Evolutionary conservation across 352 stramenopile species (phyloP), one percentile per base, ranked within the genome.

Genomic region (Globisporangium ultimum): DNA sequence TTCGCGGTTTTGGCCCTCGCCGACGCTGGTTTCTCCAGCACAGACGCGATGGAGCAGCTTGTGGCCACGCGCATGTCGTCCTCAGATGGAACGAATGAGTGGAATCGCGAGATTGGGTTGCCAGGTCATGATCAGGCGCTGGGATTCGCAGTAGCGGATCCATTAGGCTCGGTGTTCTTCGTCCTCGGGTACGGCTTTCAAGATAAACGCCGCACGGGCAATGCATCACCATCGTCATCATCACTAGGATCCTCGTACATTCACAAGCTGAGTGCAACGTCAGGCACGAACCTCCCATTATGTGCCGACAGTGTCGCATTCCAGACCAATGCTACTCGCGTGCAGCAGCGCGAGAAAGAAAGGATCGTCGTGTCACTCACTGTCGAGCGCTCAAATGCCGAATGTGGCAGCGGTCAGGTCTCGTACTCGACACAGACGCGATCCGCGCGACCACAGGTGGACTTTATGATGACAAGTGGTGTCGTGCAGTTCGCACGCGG

Each of bases 381-480:
- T 32, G 13, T 58, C 34, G 12, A 21, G 20, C 47, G 43, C 3
- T 41, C 18, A 12, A 36, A 61, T 9, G 18, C 58, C 24, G 46
- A 55, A 11, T 73, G 68, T 38, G 71, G 57, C 42, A 71, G 56
- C 24, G 55, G 38, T 8, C 55, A 53, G 2, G 47, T 61, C n/a
- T 50, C 52, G 43, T 76, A 66, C 48, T 67, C 55, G 28, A 64
- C 56, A 4, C 2, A 32, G 0, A 46, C 60, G 21, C 56, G 22
- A 17, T 50, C 53, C 17, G 53, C 24, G 20, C 45, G 54, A 36
- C 24, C 64, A 28, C 54, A 56, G 0, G 46, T 73, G 3, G 67
- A 75, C 55, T 78, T 67, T 52, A 45, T 73, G 14, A 45, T 64
- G 12, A 42, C 58, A 8, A 67, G 48, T 18, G 67, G 67, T 15